Evolutionary conservation across 345 rosid genomes (phyloP), one percentile per base, ranked within the genome.

Genomic region (Rhizophora apiculata): DNA sequence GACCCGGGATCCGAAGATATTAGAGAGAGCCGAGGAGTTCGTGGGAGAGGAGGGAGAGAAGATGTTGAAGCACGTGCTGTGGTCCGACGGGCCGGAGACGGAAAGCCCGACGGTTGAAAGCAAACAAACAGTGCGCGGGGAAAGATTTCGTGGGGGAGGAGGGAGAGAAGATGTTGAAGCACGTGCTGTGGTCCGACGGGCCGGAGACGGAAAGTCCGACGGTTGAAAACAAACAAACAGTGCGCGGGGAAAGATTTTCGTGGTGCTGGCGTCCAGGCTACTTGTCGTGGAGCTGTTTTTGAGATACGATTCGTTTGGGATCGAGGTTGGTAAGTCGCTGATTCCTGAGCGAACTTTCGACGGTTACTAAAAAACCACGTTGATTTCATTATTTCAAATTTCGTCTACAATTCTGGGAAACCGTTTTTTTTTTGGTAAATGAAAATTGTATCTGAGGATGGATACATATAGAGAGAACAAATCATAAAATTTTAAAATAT

Each of bases 101-200:
- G 87, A 85, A 82, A 66, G 31, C 20, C 90, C 97, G 0, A 85
- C 91, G 1, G 61, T 84, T 55, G 81, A 19, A 26, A 87, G n/a
- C n/a, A n/a, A 87, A 91, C 73, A 95, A 95, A 51, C 99, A 95
- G 60, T 95, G 96, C 21, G 97, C 85, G 0, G 99, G 97, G 22
- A 95, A 92, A 72, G 92, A 92, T 69, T 89, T 95, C 32, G 78
- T 86, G 0, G 93, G 96, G 0, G 90, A 86, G 27, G 97, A 86
- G 34, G 97, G 97, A 13, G 93, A 88, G 85, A 79, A 54, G 81
- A 21, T 88, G 75, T 68, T 91, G 61, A 37, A 67, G 77, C 76
- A 94, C 72, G 88, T 94, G 74, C 56, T 94, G n/a, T 94, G 99
- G 99, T 94, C 99, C 0, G 92, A 94, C 8, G 99, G 99, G 5